These are phyloP conservation scores for Neckera pumila DNA, from an alignment of 225 moss, liverwort and hornwort genomes.

Conservation along the genomic window DNA sequence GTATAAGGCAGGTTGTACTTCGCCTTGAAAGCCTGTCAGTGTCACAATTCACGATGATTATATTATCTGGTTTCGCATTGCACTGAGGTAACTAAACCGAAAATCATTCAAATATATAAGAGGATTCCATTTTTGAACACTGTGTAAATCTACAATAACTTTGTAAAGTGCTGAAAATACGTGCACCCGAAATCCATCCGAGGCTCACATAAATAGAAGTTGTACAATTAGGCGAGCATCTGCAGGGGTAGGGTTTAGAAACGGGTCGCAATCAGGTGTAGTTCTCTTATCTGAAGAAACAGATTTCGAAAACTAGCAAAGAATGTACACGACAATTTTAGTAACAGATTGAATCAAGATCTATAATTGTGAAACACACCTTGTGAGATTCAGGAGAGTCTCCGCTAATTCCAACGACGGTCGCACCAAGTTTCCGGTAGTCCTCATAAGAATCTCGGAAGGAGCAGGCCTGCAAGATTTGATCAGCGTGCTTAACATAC, in stretches of 20 bases:
- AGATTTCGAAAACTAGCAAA: not conserved
- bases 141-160: too few species aligned
- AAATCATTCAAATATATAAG: not conserved
- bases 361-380: slow-evolving; percentile 13
- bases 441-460: slow-evolving; percentile 88
- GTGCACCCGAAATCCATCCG: not conserved
- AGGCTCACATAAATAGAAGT: not conserved
- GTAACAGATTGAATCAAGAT: not conserved
- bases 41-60: not conserved
- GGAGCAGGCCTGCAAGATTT: slow-evolving; percentile 74
- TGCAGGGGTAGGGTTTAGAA: not conserved
- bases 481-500: not conserved
- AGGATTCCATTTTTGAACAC: not conserved
- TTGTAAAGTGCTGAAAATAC: not conserved
- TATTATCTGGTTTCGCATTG: not conserved
- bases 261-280: too few species aligned
- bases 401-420: slow-evolving; percentile 76
- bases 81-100: not conserved
- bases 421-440: slow-evolving; percentile 84
- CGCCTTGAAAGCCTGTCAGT: slow-evolving; percentile 66
- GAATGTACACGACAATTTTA: not conserved
- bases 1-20: slow-evolving; percentile 83
- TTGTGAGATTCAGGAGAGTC: slow-evolving; percentile 81
- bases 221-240: not conserved
- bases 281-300: not conserved